Evolutionary conservation across 257 asterid species (phyloP).

Genomic region (Capsicum baccatum): DNA sequence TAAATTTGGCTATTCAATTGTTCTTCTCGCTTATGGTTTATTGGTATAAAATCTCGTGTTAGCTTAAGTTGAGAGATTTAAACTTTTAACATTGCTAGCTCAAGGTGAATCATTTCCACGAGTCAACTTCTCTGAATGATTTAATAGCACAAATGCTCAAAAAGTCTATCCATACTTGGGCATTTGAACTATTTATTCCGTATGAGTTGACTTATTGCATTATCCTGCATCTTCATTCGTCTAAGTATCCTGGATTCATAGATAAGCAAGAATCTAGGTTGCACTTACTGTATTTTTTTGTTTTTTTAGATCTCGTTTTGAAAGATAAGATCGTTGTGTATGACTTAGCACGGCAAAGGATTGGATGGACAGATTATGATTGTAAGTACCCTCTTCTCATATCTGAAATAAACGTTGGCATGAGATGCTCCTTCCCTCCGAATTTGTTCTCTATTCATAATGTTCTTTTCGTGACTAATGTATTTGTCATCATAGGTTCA

Average conservation of each 20-base stretch:
- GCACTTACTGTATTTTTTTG: slow-evolving; percentile 18
- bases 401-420: not conserved
- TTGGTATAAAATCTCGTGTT: not conserved
- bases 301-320: slow-evolving; percentile 60
- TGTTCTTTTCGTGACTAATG: not conserved
- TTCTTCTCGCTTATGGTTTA: not conserved
- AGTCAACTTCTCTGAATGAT: not conserved
- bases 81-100: slow-evolving; percentile 7
- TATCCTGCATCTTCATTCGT: not conserved
- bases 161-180: not conserved
- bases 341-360: slow-evolving; percentile 58
- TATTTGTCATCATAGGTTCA: slow-evolving; percentile 58
- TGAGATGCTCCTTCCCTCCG: not conserved
- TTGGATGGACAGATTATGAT: slow-evolving; percentile 73
- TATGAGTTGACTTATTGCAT: not conserved
- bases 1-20: not conserved
- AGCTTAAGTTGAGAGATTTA: not conserved
- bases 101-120: not conserved
- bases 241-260: too few relatives aligned
- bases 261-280: not conserved
- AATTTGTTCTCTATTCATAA: not conserved
- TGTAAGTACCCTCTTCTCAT: slow-evolving; percentile 44
- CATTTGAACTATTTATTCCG: slow-evolving; percentile 1
- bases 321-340: slow-evolving; percentile 71
- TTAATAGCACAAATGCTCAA: not conserved